Conservation (phyloP, 164 flowering plant species). For the Liquidambar formosana region DNA sequence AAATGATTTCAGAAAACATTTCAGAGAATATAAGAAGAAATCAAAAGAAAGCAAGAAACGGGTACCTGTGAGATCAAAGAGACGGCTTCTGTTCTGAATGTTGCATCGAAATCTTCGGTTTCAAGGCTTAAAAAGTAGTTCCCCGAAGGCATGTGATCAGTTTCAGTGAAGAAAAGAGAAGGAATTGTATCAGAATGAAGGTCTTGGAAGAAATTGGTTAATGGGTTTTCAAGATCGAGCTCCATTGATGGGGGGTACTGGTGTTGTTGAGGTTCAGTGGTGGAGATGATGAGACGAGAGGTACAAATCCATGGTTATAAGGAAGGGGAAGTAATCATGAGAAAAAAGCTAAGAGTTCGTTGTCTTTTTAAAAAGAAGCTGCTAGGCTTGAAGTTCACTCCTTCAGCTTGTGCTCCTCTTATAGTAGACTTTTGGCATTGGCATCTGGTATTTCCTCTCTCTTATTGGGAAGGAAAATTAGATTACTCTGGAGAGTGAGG, state of each 20-base stretch:
- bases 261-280: not conserved
- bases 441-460: slow-evolving; percentile 4
- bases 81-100: slow-evolving; percentile 38
- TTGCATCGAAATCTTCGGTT: slow-evolving; percentile 15
- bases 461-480: slow-evolving; percentile 20
- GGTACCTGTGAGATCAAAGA: slow-evolving; percentile 45
- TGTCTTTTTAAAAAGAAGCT: slow-evolving; percentile 16
- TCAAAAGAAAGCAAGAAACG: not conserved
- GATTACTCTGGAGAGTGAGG: not conserved
- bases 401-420: slow-evolving; percentile 13
- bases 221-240: slow-evolving; percentile 65
- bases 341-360: slow-evolving; percentile 7
- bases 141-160: slow-evolving; percentile 56
- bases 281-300: not conserved
- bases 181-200: slow-evolving; percentile 21
- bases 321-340: slow-evolving; percentile 1
- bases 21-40: not conserved
- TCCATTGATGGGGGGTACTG: slow-evolving; percentile 31
- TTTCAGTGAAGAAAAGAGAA: slow-evolving; percentile 47
- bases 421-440: slow-evolving; percentile 3
- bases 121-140: slow-evolving; percentile 20
- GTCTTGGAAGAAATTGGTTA: slow-evolving; percentile 26
- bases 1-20: not conserved
- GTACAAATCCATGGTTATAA: slow-evolving; percentile 10
- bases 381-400: slow-evolving; percentile 28